A percentile compares a stretch with the other conserved stretches of the same genome.
phyloP scores from a whole-genome alignment of 1,284 basidiomycete species.

The Sphaerobolus stellatus region DNA sequence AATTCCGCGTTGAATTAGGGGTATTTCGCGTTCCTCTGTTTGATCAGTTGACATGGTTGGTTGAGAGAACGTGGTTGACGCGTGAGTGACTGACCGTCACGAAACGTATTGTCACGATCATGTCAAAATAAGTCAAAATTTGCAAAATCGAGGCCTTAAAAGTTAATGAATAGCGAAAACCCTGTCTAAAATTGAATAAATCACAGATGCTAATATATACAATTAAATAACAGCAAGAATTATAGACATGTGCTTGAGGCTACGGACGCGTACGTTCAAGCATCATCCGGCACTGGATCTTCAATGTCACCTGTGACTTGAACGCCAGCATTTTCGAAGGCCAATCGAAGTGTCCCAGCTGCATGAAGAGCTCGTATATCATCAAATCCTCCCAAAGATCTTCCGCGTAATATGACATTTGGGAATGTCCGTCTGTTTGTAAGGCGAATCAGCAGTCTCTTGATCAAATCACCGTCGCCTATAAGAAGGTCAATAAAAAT shows the following conservation, averaged over 20 bases:
- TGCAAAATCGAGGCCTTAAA: no score
- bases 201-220: no score
- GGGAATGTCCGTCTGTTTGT: conserved; percentile 73
- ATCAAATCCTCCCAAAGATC: conserved; percentile 73
- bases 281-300: neutral
- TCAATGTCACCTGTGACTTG: neutral
- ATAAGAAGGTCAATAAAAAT: neutral
- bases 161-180: no score
- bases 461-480: conserved; percentile 66
- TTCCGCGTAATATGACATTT: conserved; percentile 66
- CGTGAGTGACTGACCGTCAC: no score
- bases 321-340: conserved; percentile 23
- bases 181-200: no score
- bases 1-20: conserved; percentile 51
- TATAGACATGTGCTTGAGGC: no score
- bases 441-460: conserved; percentile 62
- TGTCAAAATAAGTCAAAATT: no score
- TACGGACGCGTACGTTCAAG: neutral
- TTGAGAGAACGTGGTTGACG: neutral
- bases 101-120: no score
- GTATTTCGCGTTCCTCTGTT: conserved; percentile 50
- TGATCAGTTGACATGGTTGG: neutral
- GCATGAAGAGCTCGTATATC: conserved; percentile 54
- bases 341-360: conserved; percentile 38
- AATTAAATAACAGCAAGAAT: neutral